Conservation (phyloP, 164 flowering plant species). For the Magnolia officinalis region DNA sequence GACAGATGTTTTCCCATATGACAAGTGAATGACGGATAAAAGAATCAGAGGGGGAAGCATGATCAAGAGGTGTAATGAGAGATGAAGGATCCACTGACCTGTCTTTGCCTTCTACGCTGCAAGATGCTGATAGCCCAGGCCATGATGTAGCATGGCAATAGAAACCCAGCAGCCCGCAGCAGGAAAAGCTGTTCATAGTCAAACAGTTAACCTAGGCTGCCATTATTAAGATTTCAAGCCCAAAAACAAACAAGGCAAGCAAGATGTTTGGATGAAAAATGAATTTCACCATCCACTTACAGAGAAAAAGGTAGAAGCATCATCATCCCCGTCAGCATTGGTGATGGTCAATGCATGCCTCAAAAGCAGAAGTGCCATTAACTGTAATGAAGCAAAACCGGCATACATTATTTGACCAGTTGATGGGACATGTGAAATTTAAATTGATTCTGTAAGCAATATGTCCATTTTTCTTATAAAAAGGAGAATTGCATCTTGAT, state of each 20-base stretch:
- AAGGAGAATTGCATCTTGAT: not conserved
- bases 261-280: not conserved
- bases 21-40: not conserved
- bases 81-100: constrained; percentile 29
- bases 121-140: constrained; percentile 91
- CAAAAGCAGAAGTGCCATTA: constrained; percentile 74
- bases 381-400: constrained; percentile 30
- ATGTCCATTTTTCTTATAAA: not conserved
- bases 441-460: not conserved
- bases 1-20: not conserved
- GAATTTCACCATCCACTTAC: constrained; percentile 36
- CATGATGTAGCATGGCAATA: constrained; percentile 93
- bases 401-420: not conserved
- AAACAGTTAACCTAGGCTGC: not conserved
- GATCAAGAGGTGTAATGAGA: not conserved
- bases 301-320: constrained; percentile 64
- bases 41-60: not conserved
- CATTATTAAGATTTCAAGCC: constrained; percentile 1
- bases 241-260: not conserved
- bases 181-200: constrained; percentile 64
- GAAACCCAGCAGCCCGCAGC: constrained; percentile 90
- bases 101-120: constrained; percentile 79
- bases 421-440: not conserved
- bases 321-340: constrained; percentile 51
- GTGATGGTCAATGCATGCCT: constrained; percentile 61